Percentiles rank a stretch among this genome's conserved stretches.
Conservation (phyloP, 495 filamentous ascomycete species). For the Bryoglossum gracile region DNA sequence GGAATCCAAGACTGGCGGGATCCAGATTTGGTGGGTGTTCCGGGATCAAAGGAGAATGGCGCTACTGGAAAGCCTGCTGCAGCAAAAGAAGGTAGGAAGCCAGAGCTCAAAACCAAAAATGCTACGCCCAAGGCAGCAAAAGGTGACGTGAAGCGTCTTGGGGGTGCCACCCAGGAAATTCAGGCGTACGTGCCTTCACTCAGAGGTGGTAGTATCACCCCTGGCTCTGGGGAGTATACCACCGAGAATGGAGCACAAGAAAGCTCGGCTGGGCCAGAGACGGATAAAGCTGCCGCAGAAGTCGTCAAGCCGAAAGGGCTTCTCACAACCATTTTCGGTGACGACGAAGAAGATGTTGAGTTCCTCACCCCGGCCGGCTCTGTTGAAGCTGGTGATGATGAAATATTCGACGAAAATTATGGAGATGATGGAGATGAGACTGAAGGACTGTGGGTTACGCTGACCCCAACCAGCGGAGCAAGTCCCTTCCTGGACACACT, state of each 20-base stretch:
- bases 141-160: conserved; percentile 21
- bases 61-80: conserved; percentile 2
- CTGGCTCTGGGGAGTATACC: conserved; percentile 69
- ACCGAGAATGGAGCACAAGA: conserved; percentile 18
- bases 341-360: conserved; percentile 32
- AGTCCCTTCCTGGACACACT: conserved; percentile 96
- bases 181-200: conserved; percentile 33
- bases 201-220: conserved; percentile 64
- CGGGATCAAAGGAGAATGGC: conserved; percentile 9
- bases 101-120: conserved; percentile 18
- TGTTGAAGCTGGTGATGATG: neutral
- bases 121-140: conserved; percentile 8
- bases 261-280: neutral
- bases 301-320: conserved; percentile 27
- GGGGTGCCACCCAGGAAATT: conserved; percentile 28
- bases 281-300: conserved; percentile 11
- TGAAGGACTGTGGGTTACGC: conserved; percentile 89
- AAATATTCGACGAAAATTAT: conserved; percentile 5
- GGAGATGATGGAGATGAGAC: conserved; percentile 40
- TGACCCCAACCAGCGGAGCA: conserved; percentile 85
- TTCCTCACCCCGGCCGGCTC: conserved; percentile 18
- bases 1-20: conserved; percentile 92
- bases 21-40: conserved; percentile 55
- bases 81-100: conserved; percentile 15
- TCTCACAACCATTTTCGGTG: conserved; percentile 41